phyloP scores from a whole-genome alignment of 345 rosid species.

The Citrus sinensis region DNA sequence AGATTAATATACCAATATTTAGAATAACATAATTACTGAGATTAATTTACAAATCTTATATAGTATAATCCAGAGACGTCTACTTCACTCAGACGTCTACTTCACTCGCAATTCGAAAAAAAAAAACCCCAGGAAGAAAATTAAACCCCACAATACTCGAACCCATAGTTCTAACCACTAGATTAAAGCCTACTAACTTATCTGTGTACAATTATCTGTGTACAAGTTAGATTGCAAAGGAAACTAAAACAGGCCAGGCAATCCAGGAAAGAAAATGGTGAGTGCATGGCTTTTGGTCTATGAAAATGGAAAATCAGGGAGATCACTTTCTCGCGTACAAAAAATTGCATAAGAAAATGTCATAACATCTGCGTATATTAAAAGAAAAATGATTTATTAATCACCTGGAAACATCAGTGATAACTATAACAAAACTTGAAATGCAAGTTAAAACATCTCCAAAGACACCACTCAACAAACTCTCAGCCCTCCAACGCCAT shows the following conservation, averaged over 20 bases:
- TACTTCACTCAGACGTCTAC: too few relatives aligned
- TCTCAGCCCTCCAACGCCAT: neutral
- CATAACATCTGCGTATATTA: neutral
- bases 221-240: too few relatives aligned
- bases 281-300: neutral
- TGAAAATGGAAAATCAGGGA: neutral
- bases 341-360: neutral
- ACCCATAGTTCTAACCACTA: too few relatives aligned
- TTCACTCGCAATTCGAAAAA: too few relatives aligned
- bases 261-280: neutral
- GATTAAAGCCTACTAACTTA: too few relatives aligned
- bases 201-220: too few relatives aligned
- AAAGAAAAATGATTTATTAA: neutral
- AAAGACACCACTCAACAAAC: neutral
- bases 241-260: too few relatives aligned
- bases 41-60: too few relatives aligned
- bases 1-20: too few relatives aligned
- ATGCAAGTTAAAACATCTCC: neutral
- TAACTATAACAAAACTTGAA: constrained; percentile 2
- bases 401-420: neutral
- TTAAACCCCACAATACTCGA: too few relatives aligned
- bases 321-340: neutral
- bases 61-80: rapidly evolving
- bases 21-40: too few relatives aligned
- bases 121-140: rapidly evolving